Conservation (phyloP, 352 stramenopile genomes). For the Globisporangium recalcitrans region DNA sequence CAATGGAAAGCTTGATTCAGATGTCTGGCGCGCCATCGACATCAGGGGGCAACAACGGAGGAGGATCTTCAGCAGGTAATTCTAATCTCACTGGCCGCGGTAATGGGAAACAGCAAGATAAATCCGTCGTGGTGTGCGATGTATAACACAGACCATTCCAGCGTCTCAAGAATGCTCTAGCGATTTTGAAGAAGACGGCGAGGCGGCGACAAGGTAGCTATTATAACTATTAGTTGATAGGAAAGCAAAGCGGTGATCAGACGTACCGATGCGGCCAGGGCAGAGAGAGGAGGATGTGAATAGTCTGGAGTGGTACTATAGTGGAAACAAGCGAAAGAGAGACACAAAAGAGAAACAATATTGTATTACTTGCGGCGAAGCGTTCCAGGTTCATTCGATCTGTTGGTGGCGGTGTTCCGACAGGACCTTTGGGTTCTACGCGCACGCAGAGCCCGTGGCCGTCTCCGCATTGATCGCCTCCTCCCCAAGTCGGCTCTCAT, state of each 20-base stretch:
- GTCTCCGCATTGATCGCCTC: background rate
- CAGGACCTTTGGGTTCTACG: background rate
- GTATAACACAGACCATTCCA: constrained; percentile 21
- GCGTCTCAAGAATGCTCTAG: constrained; percentile 10
- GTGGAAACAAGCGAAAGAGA: constrained; percentile 15
- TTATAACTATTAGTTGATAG: constrained; percentile 22
- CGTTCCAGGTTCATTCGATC: background rate
- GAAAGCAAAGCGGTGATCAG: constrained; percentile 4
- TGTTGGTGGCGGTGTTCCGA: background rate
- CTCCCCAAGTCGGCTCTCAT: background rate
- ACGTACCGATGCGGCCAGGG: constrained; percentile 6
- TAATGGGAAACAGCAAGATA: constrained; percentile 18
- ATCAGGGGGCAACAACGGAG: constrained; percentile 6
- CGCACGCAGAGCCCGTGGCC: constrained; percentile 1
- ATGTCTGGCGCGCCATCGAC: constrained; percentile 18
- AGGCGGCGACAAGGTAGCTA: constrained; percentile 14
- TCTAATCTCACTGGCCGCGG: constrained; percentile 1
- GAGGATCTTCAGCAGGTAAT: constrained; percentile 17
- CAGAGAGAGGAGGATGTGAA: constrained; percentile 36
- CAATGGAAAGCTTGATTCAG: constrained; percentile 32
- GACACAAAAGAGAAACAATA: constrained; percentile 16
- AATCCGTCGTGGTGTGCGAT: constrained; percentile 19
- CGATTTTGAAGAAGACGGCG: constrained; percentile 12
- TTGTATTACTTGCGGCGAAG: constrained; percentile 9
- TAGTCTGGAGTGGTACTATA: constrained; percentile 51